These are phyloP conservation scores for Spergularia bocconei DNA, from an alignment of 148 eudicot species.

Conservation along the genomic window DNA sequence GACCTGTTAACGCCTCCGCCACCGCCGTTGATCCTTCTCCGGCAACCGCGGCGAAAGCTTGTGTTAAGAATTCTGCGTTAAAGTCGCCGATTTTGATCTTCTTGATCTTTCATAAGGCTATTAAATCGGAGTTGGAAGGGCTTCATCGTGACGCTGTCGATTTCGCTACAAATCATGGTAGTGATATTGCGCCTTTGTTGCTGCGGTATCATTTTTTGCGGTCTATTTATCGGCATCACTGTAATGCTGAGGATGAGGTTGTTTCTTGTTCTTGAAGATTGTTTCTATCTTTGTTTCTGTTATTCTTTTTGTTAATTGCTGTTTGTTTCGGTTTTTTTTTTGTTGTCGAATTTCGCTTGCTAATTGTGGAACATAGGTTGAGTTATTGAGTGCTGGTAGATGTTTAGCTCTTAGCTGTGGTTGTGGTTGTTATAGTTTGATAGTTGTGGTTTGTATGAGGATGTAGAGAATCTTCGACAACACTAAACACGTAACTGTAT, in stretches of 20 bases:
- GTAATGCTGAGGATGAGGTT: conserved; percentile 97
- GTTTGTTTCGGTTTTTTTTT: neutral
- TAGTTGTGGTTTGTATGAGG: neutral
- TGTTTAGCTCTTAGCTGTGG: neutral
- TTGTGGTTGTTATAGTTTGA: neutral
- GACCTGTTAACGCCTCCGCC: conserved; percentile 34
- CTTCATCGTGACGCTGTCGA: conserved; percentile 70
- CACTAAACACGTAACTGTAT: neutral
- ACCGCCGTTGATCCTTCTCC: conserved; percentile 48
- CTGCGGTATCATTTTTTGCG: conserved; percentile 67
- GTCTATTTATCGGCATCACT: conserved; percentile 82
- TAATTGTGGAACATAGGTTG: neutral
- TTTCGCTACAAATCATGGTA: conserved; percentile 50
- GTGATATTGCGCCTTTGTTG: conserved; percentile 62
- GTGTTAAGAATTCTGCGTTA: conserved; percentile 35
- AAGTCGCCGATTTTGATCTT: conserved; percentile 85
- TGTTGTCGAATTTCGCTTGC: neutral
- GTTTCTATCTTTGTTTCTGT: conserved; percentile 1
- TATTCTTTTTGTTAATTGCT: neutral
- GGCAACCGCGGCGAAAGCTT: conserved; percentile 27
- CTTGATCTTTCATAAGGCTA: conserved; percentile 88
- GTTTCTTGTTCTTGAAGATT: neutral
- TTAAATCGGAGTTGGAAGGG: conserved; percentile 69
- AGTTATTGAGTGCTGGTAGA: neutral
- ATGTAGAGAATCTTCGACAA: neutral